Percentiles rank a stretch among this genome's conserved stretches.
These are phyloP conservation scores for Exophiala lecanii-corni DNA, from an alignment of 2,329 filamentous ascomycete species.

Conservation along the genomic window DNA sequence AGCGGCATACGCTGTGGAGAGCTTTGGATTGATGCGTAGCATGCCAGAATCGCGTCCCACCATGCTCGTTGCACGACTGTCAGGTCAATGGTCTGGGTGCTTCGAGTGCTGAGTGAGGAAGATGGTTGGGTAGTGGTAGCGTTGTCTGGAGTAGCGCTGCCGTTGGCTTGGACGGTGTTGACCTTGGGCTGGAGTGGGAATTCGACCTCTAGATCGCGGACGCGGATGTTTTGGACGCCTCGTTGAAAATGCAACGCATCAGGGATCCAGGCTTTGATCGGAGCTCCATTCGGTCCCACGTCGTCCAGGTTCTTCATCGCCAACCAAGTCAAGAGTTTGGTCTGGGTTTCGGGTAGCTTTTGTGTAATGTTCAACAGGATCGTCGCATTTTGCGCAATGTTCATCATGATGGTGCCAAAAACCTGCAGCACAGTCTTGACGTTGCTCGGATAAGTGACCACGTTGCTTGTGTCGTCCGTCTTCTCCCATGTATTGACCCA, in stretches of 20 bases:
- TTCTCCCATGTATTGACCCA: conserved; percentile 48
- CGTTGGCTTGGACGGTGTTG: conserved; percentile 3
- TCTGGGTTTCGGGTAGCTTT: conserved; percentile 16
- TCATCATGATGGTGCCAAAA: conserved; percentile 16
- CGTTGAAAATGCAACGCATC: conserved; percentile 48
- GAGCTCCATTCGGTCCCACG: conserved; percentile 18
- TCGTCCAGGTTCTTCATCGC: conserved; percentile 24
- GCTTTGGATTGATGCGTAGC: conserved; percentile 14
- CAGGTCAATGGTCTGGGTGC: conserved; percentile 34
- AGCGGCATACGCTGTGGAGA: conserved; percentile 22
- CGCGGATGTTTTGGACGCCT: conserved; percentile 44
- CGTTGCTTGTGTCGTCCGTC: conserved; percentile 13
- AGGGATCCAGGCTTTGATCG: conserved; percentile 40
- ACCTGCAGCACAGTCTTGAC: conserved; percentile 21
- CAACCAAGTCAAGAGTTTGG: conserved; percentile 21
- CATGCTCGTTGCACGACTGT: conserved; percentile 43
- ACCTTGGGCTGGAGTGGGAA: conserved; percentile 38
- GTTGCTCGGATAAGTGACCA: conserved; percentile 17
- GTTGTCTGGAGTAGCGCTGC: background rate
- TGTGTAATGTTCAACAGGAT: conserved; percentile 16
- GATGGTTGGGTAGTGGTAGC: background rate
- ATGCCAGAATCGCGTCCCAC: conserved; percentile 45
- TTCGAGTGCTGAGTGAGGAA: background rate
- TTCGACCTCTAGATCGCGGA: conserved; percentile 44
- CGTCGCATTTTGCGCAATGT: conserved; percentile 18